Conservation (phyloP, 2,329 filamentous ascomycete genomes). For the Volutella citrinella region DNA sequence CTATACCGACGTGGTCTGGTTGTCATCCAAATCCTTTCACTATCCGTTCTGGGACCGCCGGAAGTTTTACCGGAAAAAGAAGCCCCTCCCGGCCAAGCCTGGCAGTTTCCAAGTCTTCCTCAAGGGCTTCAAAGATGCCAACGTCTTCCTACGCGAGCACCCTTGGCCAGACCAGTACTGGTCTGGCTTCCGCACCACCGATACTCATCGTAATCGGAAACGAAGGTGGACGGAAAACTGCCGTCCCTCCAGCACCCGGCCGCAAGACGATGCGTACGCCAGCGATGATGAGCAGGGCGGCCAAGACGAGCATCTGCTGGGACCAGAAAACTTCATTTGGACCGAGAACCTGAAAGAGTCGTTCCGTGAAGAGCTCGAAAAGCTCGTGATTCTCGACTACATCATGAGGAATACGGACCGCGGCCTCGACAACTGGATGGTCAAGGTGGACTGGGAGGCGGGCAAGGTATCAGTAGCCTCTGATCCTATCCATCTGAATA, state of each 20-base stretch:
- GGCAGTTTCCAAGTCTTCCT: conserved; percentile 98
- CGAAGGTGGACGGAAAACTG: conserved; percentile 75
- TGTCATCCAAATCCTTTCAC: conserved; percentile 96
- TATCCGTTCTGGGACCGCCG: conserved; percentile 97
- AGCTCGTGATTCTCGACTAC: conserved; percentile 95
- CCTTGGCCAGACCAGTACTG: conserved; percentile 93
- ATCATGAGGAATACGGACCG: conserved; percentile 99
- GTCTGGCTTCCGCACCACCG: conserved; percentile 65
- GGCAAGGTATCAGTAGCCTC: conserved; percentile 83
- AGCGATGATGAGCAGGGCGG: conserved; percentile 54
- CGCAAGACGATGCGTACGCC: conserved; percentile 62
- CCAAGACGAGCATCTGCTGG: conserved; percentile 50
- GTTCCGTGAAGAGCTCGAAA: conserved; percentile 93
- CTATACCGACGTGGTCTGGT: conserved; percentile 90
- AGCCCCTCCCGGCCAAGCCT: conserved; percentile 80
- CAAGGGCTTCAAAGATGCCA: conserved; percentile 95
- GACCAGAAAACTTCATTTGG: conserved; percentile 69
- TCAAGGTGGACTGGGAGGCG: conserved; percentile 84
- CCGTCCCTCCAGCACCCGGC: conserved; percentile 53
- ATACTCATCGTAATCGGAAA: conserved; percentile 62
- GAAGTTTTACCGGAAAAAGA: conserved; percentile 83
- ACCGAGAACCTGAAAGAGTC: conserved; percentile 84
- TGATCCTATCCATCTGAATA: conserved; percentile 69
- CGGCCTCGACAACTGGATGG: conserved; percentile 99
- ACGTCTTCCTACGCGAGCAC: conserved; percentile 88